A percentile compares a stretch with the other conserved stretches of the same genome.
Conservation (phyloP, 225 moss, liverwort and hornwort species). For the Ulota crispa region DNA sequence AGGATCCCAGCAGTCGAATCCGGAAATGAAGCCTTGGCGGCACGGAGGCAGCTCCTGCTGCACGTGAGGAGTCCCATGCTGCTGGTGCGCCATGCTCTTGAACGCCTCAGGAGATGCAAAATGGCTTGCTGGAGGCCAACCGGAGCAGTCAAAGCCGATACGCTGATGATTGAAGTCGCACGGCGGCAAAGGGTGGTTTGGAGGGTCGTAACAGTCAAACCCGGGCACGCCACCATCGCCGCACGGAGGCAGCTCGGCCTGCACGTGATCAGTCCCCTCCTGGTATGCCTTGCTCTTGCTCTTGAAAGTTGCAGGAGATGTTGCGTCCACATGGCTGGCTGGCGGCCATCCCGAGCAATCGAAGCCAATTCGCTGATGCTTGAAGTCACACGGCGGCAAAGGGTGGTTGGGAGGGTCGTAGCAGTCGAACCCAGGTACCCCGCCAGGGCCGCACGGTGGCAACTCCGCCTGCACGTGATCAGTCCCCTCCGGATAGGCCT, state of each 20-base stretch:
- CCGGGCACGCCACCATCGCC: neutral
- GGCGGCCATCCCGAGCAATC: conserved; percentile 1
- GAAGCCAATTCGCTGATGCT: neutral
- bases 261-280: no score
- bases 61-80: no score
- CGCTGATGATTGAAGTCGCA: conserved; percentile 2
- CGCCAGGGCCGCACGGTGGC: neutral
- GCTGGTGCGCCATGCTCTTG: no score
- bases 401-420: neutral
- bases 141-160: neutral
- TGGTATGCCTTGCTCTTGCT: neutral
- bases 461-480: neutral
- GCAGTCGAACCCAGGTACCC: neutral
- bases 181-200: neutral
- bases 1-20: neutral
- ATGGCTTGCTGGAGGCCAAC: neutral
- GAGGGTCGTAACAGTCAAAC: neutral
- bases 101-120: neutral
- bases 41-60: neutral
- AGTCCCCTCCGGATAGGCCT: no score
- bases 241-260: neutral
- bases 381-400: conserved; percentile 1
- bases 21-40: neutral
- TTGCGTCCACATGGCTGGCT: neutral
- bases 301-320: no score